Conservation (phyloP, 257 asterid species). For the Buddleja alternifolia region DNA sequence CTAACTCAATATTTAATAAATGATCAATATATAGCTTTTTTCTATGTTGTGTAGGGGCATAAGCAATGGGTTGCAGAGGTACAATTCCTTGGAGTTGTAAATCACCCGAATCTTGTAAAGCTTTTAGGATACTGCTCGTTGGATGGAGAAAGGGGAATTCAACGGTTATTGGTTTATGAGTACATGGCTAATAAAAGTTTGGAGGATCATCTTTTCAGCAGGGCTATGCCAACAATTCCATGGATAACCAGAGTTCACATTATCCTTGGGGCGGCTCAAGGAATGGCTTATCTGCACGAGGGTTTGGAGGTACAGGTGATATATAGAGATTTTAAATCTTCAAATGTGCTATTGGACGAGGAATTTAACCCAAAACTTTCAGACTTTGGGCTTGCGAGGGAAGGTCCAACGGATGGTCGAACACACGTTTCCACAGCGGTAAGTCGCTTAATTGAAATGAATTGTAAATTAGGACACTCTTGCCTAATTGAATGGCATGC, state of each 20-base stretch:
- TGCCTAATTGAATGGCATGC: no score
- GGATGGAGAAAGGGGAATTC: conserved; percentile 93
- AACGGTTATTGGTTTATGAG: conserved; percentile 80
- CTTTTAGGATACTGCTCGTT: conserved; percentile 86
- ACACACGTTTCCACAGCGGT: conserved; percentile 95
- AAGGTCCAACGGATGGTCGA: conserved; percentile 76
- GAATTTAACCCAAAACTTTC: conserved; percentile 79
- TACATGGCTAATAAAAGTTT: conserved; percentile 86
- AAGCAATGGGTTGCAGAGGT: conserved; percentile 95
- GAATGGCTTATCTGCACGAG: conserved; percentile 88
- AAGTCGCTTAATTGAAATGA: conserved; percentile 36
- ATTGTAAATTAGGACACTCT: conserved; percentile 8
- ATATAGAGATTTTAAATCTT: conserved; percentile 87
- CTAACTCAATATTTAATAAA: no score
- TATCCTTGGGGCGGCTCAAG: conserved; percentile 91
- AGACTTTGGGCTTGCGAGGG: conserved; percentile 97
- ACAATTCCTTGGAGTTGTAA: conserved; percentile 84
- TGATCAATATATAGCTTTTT: no score
- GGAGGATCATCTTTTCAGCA: conserved; percentile 87
- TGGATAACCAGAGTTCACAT: conserved; percentile 72
- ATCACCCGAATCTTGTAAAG: conserved; percentile 87
- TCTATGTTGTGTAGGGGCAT: conserved; percentile 62
- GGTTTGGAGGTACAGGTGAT: conserved; percentile 87
- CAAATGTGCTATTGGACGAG: conserved; percentile 82
- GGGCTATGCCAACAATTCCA: conserved; percentile 59